phyloP scores from a whole-genome alignment of 345 rosid species.

The Pistacia integerrima region DNA sequence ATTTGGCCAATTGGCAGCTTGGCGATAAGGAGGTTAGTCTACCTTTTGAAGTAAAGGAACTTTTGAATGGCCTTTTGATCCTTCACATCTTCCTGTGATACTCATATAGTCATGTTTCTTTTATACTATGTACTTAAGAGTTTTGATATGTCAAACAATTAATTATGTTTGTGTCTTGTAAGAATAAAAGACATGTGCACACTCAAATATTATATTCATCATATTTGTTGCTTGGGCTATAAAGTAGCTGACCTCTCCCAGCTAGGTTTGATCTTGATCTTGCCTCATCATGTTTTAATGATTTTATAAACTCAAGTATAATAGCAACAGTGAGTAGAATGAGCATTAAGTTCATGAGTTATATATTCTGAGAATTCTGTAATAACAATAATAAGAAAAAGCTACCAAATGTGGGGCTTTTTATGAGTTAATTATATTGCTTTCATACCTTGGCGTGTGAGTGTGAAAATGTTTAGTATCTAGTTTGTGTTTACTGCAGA shows the following conservation, averaged over 20 bases:
- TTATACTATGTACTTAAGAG: no score
- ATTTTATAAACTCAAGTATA: neutral
- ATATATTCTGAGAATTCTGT: neutral
- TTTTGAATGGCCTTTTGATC: constrained; percentile 4
- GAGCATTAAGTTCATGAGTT: neutral
- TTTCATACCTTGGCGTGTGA: neutral
- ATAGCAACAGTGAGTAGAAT: neutral
- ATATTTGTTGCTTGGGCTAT: constrained; percentile 7
- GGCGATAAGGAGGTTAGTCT: constrained; percentile 57
- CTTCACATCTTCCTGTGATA: neutral
- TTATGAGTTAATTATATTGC: neutral
- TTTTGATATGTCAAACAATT: no score
- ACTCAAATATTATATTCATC: neutral
- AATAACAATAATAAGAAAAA: neutral
- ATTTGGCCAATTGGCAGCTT: constrained; percentile 46
- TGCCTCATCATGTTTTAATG: constrained; percentile 5
- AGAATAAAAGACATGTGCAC: neutral
- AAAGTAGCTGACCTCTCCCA: constrained; percentile 6
- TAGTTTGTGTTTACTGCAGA: neutral
- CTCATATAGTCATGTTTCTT: no score
- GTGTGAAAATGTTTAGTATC: neutral
- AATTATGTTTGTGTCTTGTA: constrained; percentile 29
- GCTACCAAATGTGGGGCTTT: neutral
- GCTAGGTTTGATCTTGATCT: neutral
- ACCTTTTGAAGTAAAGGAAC: constrained; percentile 15